phyloP scores from a whole-genome alignment of 2,329 filamentous ascomycete genomes.

The Botrytis byssoidea region DNA sequence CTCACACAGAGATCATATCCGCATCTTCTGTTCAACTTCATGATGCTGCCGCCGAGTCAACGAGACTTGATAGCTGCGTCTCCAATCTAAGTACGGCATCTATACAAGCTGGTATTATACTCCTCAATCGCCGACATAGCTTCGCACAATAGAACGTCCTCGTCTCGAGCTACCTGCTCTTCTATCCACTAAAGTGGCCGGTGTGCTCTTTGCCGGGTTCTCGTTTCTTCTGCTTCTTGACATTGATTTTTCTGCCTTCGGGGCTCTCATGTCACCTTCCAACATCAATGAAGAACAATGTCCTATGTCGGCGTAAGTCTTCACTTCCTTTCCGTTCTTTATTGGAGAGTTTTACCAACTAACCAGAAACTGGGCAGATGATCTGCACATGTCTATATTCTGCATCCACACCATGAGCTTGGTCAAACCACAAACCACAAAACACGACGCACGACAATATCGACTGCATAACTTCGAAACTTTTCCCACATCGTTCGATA shows the following conservation, averaged over 20 bases:
- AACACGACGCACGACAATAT: background rate
- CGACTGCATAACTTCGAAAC: background rate
- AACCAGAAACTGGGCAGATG: background rate
- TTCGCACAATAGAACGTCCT: background rate
- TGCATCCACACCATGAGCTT: background rate
- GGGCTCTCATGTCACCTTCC: background rate
- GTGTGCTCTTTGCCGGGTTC: too few species aligned
- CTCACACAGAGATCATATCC: accelerated
- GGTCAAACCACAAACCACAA: background rate
- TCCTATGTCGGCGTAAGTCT: background rate
- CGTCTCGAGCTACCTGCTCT: background rate
- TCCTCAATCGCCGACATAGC: background rate
- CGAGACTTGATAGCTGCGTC: background rate
- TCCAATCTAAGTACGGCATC: background rate
- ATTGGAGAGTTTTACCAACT: background rate
- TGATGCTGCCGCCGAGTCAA: background rate
- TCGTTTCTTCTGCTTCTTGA: background rate
- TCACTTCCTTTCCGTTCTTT: too few species aligned
- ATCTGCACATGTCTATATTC: background rate
- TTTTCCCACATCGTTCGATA: background rate
- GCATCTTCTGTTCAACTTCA: background rate
- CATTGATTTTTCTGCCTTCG: background rate
- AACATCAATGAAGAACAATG: background rate
- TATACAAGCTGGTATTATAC: background rate
- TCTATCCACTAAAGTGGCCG: background rate